These are phyloP conservation scores for Aspergillus sp. DNA, from an alignment of 2,329 filamentous ascomycete species.

Conservation along the genomic window DNA sequence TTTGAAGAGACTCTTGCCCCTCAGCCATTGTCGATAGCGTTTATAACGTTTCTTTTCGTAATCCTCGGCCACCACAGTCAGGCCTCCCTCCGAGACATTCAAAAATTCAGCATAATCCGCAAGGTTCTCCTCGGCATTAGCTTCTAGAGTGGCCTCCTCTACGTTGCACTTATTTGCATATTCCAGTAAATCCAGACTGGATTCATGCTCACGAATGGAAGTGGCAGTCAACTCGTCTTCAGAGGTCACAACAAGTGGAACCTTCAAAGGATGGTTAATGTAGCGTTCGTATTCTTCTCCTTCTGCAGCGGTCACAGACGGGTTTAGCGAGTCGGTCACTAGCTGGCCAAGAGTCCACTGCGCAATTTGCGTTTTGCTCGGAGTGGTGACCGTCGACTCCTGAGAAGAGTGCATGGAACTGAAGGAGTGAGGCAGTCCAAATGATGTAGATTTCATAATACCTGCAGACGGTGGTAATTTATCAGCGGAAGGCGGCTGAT, in stretches of 20 bases:
- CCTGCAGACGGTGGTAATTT: constrained; percentile 41
- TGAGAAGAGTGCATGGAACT: constrained; percentile 33
- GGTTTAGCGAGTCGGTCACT: constrained; percentile 81
- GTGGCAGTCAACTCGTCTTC: constrained; percentile 42
- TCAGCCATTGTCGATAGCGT: constrained; percentile 91
- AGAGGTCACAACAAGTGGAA: constrained; percentile 66
- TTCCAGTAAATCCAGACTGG: constrained; percentile 70
- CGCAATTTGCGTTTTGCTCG: constrained; percentile 74
- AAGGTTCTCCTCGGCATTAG: constrained; percentile 63
- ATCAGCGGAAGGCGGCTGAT: constrained; percentile 36
- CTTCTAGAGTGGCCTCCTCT: constrained; percentile 52
- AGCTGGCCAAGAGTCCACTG: constrained; percentile 89
- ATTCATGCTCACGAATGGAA: constrained; percentile 38
- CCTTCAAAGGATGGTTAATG: constrained; percentile 82
- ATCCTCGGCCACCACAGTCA: constrained; percentile 88
- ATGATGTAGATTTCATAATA: constrained; percentile 60
- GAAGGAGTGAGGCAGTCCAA: constrained; percentile 28
- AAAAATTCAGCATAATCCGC: constrained; percentile 77
- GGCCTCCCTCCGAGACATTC: constrained; percentile 73
- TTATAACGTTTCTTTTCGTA: constrained; percentile 92
- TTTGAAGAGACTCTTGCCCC: constrained; percentile 94
- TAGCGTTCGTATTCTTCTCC: constrained; percentile 86
- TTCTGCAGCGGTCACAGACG: constrained; percentile 74
- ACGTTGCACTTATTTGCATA: constrained; percentile 73
- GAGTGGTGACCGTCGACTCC: constrained; percentile 58